Evolutionary conservation across 1,139 yeast species (phyloP).

Genomic region (Hyphopichia pseudoburtonii): DNA sequence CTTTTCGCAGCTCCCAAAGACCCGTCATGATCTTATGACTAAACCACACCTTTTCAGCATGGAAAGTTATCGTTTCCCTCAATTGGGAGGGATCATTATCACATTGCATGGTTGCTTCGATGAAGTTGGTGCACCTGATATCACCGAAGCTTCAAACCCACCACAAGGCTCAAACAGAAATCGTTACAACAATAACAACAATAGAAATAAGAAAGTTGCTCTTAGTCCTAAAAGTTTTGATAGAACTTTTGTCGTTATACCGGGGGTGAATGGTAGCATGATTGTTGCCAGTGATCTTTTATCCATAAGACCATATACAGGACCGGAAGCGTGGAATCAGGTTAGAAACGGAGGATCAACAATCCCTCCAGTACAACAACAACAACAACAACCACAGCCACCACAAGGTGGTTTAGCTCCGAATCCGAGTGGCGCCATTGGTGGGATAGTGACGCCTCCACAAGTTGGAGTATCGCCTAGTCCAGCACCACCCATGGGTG

Average conservation of each 20-base stretch:
- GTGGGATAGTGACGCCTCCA: too few species aligned
- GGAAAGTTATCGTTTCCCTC: slow-evolving; percentile 74
- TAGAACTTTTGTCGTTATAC: slow-evolving; percentile 77
- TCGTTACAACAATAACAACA: slow-evolving; percentile 26
- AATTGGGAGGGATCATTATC: slow-evolving; percentile 73
- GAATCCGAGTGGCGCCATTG: too few species aligned
- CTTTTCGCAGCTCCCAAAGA: slow-evolving; percentile 69
- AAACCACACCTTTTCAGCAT: slow-evolving; percentile 70
- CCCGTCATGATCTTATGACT: slow-evolving; percentile 67
- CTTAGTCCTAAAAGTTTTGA: slow-evolving; percentile 78
- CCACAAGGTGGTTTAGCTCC: too few species aligned
- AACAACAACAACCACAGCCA: slow-evolving; percentile 8
- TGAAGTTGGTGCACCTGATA: slow-evolving; percentile 59
- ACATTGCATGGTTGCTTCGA: slow-evolving; percentile 82
- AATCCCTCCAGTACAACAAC: slow-evolving; percentile 9
- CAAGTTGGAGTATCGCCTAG: too few species aligned
- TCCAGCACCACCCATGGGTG: slow-evolving; percentile 10
- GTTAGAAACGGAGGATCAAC: slow-evolving; percentile 7
- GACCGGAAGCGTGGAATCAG: slow-evolving; percentile 57
- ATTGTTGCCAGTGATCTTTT: slow-evolving; percentile 84
- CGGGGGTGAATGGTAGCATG: slow-evolving; percentile 67
- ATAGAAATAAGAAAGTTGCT: slow-evolving; percentile 37
- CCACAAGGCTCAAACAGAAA: slow-evolving; percentile 26
- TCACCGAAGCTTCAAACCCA: slow-evolving; percentile 17
- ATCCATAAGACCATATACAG: slow-evolving; percentile 63